Base-by-base conservation (phyloP, 345 rosid genomes). In the Salix suchowensis region DNA sequence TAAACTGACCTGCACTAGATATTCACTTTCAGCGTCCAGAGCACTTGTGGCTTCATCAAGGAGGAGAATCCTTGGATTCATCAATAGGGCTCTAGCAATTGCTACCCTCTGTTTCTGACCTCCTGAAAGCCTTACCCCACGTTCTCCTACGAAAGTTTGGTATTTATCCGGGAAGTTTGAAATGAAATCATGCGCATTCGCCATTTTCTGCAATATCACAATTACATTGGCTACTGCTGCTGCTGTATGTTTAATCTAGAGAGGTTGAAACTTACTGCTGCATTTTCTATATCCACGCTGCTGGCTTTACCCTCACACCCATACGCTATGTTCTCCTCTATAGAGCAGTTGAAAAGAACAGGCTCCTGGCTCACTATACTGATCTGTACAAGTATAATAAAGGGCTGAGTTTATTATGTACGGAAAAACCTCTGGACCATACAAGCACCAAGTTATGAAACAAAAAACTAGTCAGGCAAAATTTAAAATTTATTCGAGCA, bases 341-440 rank as follows among this genome's bases (percentile, higher is more conserved):
- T 67, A 0, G 91, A 81, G 54, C 90, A 87, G 68, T 88, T 87
- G 81, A 88, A 88, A 67, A 93, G 97, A 84, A 90, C 84, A 1
- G 98, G 98, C 85, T 95, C 98, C 80, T 95, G 98, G 86, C 98
- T 95, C 66, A 95, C 98, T 85, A 95, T 93, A 81, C 97, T 93
- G 52, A 91, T 81, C 98, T 55, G 62, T 55, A 55, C 62, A 55
- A 55, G 10, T 55, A 55, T 11, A 55, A n/a, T 9, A 3, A n/a
- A n/a, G 26, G 5, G 13, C 14, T n/a, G 26, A 7, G 62, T n/a
- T 0, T 55, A 55, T n/a, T 55, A 21, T 55, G 62, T 11, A 55
- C 11, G n/a, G 28, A 55, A n/a, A 40, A 55, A n/a, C 4, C 62
- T 55, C 28, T n/a, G 9, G 14, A n/a, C 28, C 5, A 55, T 55